These are phyloP conservation scores for Euphrasia confusa DNA, from an alignment of 257 asterid genomes.

Conservation along the genomic window DNA sequence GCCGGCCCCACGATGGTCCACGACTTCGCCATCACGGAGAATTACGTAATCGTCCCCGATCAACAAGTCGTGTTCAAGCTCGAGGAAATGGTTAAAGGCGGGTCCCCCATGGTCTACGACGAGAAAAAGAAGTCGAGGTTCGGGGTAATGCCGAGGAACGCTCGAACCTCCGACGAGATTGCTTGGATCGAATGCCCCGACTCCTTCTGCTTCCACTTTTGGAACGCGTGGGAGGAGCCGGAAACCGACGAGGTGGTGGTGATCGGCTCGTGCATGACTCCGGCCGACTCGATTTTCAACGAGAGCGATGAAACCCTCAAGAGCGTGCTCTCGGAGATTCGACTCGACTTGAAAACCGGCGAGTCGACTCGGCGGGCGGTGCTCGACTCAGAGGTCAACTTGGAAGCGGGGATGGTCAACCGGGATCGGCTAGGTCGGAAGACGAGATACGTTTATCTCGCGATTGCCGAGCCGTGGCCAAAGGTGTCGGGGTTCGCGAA, in stretches of 20 bases:
- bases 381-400: slow-evolving; percentile 38
- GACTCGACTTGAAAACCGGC: slow-evolving; percentile 57
- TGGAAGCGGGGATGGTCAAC: slow-evolving; percentile 82
- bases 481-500: slow-evolving; percentile 71
- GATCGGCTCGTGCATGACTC: slow-evolving; percentile 81
- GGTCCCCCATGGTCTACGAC: slow-evolving; percentile 62
- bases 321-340: slow-evolving; percentile 50
- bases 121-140: slow-evolving; percentile 48
- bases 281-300: slow-evolving; percentile 67
- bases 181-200: slow-evolving; percentile 51
- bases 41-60: slow-evolving; percentile 57
- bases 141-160: slow-evolving; percentile 44
- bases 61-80: slow-evolving; percentile 81
- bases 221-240: slow-evolving; percentile 83
- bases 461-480: slow-evolving; percentile 81
- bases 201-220: slow-evolving; percentile 60
- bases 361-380: slow-evolving; percentile 39
- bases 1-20: slow-evolving; percentile 67
- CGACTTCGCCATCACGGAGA: slow-evolving; percentile 73
- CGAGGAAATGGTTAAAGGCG: slow-evolving; percentile 59
- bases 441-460: slow-evolving; percentile 49
- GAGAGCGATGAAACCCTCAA: slow-evolving; percentile 46
- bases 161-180: slow-evolving; percentile 26
- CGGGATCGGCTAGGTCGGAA: slow-evolving; percentile 52
- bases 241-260: slow-evolving; percentile 57